Evolutionary conservation across 2,329 filamentous ascomycete genomes (phyloP).

Genomic region (Didymella keratinophila): DNA sequence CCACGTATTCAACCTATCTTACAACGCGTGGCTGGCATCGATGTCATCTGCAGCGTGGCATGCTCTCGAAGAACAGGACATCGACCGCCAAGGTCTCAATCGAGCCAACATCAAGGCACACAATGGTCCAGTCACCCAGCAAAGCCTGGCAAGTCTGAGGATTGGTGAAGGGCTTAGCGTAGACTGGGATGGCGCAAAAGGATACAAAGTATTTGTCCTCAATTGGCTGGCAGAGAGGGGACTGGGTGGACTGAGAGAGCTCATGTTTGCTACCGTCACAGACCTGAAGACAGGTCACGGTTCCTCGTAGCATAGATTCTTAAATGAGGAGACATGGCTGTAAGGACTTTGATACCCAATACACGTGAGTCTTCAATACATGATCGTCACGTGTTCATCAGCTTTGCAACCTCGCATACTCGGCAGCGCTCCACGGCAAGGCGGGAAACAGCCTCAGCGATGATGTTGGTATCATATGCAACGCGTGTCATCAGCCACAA

Average conservation of each 20-base stretch:
- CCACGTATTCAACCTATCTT: conserved; percentile 56
- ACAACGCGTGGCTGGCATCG: conserved; percentile 56
- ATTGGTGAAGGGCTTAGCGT: conserved; percentile 73
- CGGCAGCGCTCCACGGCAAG: not conserved
- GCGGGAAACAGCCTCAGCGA: not conserved
- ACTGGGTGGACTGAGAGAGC: conserved; percentile 69
- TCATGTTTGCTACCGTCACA: conserved; percentile 85
- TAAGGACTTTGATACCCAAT: not conserved
- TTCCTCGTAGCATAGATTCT: not conserved
- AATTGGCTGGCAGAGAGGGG: conserved; percentile 70
- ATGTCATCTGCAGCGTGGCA: conserved; percentile 59
- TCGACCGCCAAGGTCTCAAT: conserved; percentile 35
- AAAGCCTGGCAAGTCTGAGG: conserved; percentile 68
- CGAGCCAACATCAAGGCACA: conserved; percentile 40
- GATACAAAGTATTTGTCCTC: conserved; percentile 77
- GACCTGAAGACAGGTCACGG: conserved; percentile 58
- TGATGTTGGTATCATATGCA: conserved; percentile 2
- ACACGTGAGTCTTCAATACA: too few species aligned
- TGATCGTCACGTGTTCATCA: not conserved
- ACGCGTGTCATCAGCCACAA: conserved; percentile 18
- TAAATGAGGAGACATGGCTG: not conserved
- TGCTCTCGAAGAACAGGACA: conserved; percentile 57
- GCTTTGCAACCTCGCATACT: not conserved
- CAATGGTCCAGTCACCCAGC: conserved; percentile 70
- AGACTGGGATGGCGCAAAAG: conserved; percentile 76